A percentile compares a stretch with the other conserved stretches of the same genome.
Evolutionary conservation across 1,139 yeast species (phyloP).

Genomic region (Protomyces macrosporus): DNA sequence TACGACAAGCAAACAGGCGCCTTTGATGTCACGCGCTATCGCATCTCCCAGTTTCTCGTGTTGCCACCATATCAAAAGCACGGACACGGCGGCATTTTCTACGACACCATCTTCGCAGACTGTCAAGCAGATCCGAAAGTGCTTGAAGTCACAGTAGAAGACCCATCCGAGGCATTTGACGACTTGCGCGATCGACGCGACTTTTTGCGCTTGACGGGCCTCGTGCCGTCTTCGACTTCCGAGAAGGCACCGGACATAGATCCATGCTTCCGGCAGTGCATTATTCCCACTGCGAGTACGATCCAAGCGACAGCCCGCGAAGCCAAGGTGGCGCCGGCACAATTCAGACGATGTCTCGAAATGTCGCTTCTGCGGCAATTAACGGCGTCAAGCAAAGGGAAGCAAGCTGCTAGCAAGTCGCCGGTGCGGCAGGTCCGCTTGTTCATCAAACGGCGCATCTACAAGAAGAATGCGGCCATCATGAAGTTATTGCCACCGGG

Average conservation of each 20-base stretch:
- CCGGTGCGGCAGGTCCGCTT: slow-evolving; percentile 47
- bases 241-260: no score
- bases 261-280: background rate
- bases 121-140: slow-evolving; percentile 56
- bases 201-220: slow-evolving; percentile 47
- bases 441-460: slow-evolving; percentile 66
- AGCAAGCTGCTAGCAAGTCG: slow-evolving; percentile 35
- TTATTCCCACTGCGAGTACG: slow-evolving; percentile 38
- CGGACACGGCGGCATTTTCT: slow-evolving; percentile 62
- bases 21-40: slow-evolving; percentile 46
- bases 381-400: slow-evolving; percentile 53
- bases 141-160: slow-evolving; percentile 84
- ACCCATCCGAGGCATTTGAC: slow-evolving; percentile 90
- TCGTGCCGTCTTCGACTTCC: no score
- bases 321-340: background rate
- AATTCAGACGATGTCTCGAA: slow-evolving; percentile 47
- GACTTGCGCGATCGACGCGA: slow-evolving; percentile 84
- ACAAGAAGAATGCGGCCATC: slow-evolving; percentile 70
- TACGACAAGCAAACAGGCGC: slow-evolving; percentile 39
- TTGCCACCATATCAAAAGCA: slow-evolving; percentile 74
- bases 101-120: slow-evolving; percentile 48
- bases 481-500: slow-evolving; percentile 58
- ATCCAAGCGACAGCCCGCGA: slow-evolving; percentile 45
- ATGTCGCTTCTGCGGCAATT: slow-evolving; percentile 68
- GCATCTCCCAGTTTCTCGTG: slow-evolving; percentile 81